Evolutionary conservation across 257 asterid species (phyloP).

Genomic region (Solanum corneliomulleri): DNA sequence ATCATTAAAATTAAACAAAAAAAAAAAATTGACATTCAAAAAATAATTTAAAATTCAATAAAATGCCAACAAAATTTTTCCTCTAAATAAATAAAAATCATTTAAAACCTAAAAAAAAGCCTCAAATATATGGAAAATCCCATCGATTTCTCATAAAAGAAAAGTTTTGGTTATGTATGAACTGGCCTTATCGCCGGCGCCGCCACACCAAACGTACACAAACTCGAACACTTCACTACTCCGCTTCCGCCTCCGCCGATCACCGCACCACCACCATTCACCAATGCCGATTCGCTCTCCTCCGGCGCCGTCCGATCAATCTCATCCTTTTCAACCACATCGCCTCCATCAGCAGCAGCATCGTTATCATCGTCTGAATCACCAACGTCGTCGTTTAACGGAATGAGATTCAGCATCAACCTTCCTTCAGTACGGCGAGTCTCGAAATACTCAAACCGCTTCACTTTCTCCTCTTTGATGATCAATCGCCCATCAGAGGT

Average conservation of each 20-base stretch:
- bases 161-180: conserved; percentile 12
- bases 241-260: conserved; percentile 7
- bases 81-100: neutral
- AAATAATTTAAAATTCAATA: neutral
- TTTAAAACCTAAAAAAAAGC: neutral
- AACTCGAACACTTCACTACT: conserved; percentile 17
- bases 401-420: conserved; percentile 40
- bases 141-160: neutral
- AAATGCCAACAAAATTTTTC: neutral
- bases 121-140: neutral
- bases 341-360: neutral
- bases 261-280: neutral
- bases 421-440: conserved; percentile 56
- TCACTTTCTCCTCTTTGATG: conserved; percentile 44
- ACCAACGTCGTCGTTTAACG: conserved; percentile 11
- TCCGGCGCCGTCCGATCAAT: neutral
- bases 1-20: neutral
- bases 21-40: neutral
- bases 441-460: conserved; percentile 45
- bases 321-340: neutral
- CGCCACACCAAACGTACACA: conserved; percentile 21
- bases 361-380: neutral
- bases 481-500: conserved; percentile 52
- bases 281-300: neutral
- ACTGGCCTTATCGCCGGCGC: conserved; percentile 29